Conservation (phyloP, 306 rosid species). For the Gastrolobium bilobum region DNA sequence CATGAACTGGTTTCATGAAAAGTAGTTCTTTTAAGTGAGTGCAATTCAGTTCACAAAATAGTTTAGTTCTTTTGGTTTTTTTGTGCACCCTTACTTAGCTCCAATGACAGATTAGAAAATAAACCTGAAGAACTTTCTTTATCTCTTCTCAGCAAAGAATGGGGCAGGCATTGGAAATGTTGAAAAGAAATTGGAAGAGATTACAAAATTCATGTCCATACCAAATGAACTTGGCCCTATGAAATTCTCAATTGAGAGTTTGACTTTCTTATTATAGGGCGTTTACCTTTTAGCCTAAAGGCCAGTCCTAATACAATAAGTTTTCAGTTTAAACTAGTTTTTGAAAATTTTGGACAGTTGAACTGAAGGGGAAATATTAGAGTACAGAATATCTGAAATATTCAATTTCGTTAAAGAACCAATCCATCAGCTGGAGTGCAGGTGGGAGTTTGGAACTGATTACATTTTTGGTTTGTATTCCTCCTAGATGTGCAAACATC, state of each 20-base stretch:
- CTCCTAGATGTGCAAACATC: conserved; percentile 30
- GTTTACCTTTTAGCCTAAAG: background rate
- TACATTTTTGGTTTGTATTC: background rate
- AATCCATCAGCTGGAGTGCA: conserved; percentile 1
- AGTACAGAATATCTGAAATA: background rate
- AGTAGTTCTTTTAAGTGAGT: too few species aligned
- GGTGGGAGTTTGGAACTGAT: background rate
- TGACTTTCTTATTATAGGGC: background rate
- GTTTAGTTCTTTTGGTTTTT: too few species aligned
- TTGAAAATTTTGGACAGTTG: conserved; percentile 7
- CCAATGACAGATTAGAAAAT: background rate
- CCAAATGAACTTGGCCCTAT: conserved; percentile 16
- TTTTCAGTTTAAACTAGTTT: conserved; percentile 14
- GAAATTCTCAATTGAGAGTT: conserved; percentile 21
- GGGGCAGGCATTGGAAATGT: conserved; percentile 19
- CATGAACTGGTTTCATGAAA: too few species aligned
- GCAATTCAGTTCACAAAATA: too few species aligned
- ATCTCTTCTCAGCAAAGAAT: conserved; percentile 10
- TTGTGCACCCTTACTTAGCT: too few species aligned
- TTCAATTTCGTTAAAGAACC: background rate
- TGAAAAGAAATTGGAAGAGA: conserved; percentile 27
- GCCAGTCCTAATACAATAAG: background rate
- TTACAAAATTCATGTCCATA: conserved; percentile 5
- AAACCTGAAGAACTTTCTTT: conserved; percentile 11
- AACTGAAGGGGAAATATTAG: conserved; percentile 3